Evolutionary conservation across 2,329 filamentous ascomycete genomes (phyloP).

Genomic region (Diplodia intermedia): DNA sequence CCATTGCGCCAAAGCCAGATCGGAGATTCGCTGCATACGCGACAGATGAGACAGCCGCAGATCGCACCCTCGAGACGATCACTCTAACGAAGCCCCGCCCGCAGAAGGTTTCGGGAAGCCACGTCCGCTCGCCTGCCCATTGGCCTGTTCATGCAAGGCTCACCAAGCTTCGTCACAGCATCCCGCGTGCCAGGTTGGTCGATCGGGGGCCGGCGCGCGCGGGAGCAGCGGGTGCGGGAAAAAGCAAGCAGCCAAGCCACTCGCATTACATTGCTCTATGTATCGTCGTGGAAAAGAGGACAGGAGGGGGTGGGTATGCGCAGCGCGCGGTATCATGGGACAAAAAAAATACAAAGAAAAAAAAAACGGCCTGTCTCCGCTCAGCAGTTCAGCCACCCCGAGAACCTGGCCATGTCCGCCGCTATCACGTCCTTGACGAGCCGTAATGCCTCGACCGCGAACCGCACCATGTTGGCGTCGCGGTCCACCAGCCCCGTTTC

Average conservation of each 20-base stretch:
- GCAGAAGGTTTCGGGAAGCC: conserved; percentile 18
- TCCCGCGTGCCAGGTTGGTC: neutral
- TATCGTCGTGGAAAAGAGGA: neutral
- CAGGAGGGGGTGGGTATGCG: neutral
- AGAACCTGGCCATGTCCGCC: conserved; percentile 24
- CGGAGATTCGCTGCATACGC: neutral
- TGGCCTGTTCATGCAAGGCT: neutral
- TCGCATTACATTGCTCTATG: neutral
- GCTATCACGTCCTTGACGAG: conserved; percentile 60
- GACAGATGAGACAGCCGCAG: conserved; percentile 2
- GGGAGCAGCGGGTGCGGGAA: conserved; percentile 14
- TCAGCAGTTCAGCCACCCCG: conserved; percentile 26
- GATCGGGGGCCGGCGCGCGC: neutral
- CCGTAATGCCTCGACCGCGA: conserved; percentile 64
- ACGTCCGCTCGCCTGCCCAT: conserved; percentile 4
- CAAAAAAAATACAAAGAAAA: neutral
- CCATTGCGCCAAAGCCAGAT: neutral
- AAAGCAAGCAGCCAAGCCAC: conserved; percentile 14
- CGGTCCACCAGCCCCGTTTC: conserved; percentile 63
- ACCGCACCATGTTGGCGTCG: conserved; percentile 68
- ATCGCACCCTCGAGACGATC: conserved; percentile 1
- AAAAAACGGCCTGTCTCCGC: neutral
- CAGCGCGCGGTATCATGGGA: conserved; percentile 19
- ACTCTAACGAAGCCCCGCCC: neutral
- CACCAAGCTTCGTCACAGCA: conserved; percentile 3